phyloP scores from a whole-genome alignment of 2,329 filamentous ascomycete species.

The Aspergillus melleus region DNA sequence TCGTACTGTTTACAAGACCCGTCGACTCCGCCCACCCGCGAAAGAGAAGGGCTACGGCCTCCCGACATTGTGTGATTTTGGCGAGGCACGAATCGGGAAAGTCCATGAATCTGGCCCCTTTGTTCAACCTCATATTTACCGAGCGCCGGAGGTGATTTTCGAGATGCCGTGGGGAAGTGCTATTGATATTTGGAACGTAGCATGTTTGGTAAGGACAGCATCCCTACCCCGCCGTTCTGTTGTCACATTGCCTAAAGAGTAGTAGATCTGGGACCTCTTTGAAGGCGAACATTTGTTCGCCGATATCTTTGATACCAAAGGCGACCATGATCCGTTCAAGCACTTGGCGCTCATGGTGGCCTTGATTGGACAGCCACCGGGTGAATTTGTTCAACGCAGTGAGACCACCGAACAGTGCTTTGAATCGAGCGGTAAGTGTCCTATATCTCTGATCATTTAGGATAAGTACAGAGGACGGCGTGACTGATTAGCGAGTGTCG shows the following conservation, averaged over 20 bases:
- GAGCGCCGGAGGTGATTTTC: slow-evolving; percentile 47
- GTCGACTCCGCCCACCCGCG: slow-evolving; percentile 23
- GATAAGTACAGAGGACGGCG: not conserved
- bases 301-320: slow-evolving; percentile 22
- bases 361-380: slow-evolving; percentile 27
- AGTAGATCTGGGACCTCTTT: slow-evolving; percentile 51
- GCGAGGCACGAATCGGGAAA: slow-evolving; percentile 33
- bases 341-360: slow-evolving; percentile 29
- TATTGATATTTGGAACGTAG: slow-evolving; percentile 54
- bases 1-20: slow-evolving; percentile 31
- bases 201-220: slow-evolving; percentile 45
- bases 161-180: slow-evolving; percentile 45
- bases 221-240: not conserved
- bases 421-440: slow-evolving; percentile 21
- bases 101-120: slow-evolving; percentile 39
- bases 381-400: slow-evolving; percentile 27
- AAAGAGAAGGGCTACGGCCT: slow-evolving; percentile 21
- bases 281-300: slow-evolving; percentile 48
- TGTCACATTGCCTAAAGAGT: slow-evolving; percentile 2
- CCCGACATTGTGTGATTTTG: slow-evolving; percentile 38
- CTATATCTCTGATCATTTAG: not conserved
- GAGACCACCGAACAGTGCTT: slow-evolving; percentile 31
- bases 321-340: slow-evolving; percentile 25
- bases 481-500: not conserved
- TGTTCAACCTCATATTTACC: slow-evolving; percentile 42